Conservation (phyloP, 768 basidiomycete genomes). For the Mrakia frigida region DNA sequence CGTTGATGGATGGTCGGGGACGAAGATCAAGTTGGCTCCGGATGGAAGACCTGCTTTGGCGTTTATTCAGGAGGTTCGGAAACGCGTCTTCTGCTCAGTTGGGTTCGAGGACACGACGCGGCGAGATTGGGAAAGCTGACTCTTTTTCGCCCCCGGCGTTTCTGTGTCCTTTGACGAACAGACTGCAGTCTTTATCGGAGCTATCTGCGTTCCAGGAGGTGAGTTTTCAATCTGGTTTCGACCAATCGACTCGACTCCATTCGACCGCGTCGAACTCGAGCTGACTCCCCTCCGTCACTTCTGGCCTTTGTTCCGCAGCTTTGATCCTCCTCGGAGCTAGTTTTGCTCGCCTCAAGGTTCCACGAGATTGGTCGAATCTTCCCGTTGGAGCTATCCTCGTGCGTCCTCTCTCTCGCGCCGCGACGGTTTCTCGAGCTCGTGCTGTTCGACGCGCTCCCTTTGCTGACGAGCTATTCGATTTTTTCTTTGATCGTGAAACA, state of each 20-base stretch:
- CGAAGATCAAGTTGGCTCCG: slow-evolving; percentile 46
- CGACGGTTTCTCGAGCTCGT: background rate
- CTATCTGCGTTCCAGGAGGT: slow-evolving; percentile 40
- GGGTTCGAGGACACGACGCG: too few relatives aligned
- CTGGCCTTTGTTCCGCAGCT: background rate
- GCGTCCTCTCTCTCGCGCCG: background rate
- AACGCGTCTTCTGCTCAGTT: too few relatives aligned
- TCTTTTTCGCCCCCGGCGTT: background rate
- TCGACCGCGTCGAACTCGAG: background rate
- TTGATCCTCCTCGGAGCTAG: slow-evolving; percentile 48
- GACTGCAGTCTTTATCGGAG: slow-evolving; percentile 44
- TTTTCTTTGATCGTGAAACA: background rate
- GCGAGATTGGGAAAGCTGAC: background rate
- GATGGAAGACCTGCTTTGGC: slow-evolving; percentile 49
- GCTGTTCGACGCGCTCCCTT: slow-evolving; percentile 11
- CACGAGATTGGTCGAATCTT: slow-evolving; percentile 45
- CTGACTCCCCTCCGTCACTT: background rate
- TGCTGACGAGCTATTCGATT: background rate
- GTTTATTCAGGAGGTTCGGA: slow-evolving; percentile 46
- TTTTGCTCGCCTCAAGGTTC: slow-evolving; percentile 47
- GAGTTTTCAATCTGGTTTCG: too few relatives aligned
- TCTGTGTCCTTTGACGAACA: background rate
- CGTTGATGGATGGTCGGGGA: slow-evolving; percentile 43
- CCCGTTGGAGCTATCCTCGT: slow-evolving; percentile 46
- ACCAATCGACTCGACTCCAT: background rate